Base-by-base conservation (phyloP, 225 moss, liverwort and hornwort genomes). In the Marchantia paleacea region DNA sequence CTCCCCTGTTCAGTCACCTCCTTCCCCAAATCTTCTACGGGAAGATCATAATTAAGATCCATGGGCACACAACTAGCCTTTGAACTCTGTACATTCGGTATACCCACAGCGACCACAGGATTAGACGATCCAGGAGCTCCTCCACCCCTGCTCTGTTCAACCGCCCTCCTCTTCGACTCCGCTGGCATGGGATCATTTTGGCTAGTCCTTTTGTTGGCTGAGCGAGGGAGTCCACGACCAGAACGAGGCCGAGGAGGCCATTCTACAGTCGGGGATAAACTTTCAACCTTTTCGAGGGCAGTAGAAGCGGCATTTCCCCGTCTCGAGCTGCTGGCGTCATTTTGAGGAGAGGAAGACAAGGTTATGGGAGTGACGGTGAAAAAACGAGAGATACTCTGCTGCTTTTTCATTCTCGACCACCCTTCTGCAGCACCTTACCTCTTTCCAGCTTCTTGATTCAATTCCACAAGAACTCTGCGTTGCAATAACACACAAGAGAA, bases 351-450 rank as follows among this genome's bases (percentile, higher is more conserved):
- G 55, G 83, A 7, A 52, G 84, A 61, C 19, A 15, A 61, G 72
- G 79, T 26, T 13, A 58, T 73, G 53, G 84, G 31, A 67, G 78
- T 95, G 19, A 90, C 60, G 18, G 89, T 64, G 80, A 95, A 95
- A 85, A 95, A 95, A 80, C 93, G 92, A 39, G 93, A 95, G 31
- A 95, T 89, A 73, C 89, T 88, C 79, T 95, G 93, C 85, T 95
- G 95, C 53, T 87, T 90, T 90, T 93, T 95, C 93, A 95, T 90
- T 29, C 50, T 78, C 65, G 58, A 57, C n/a, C 51, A 72, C 48
- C 18, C 19, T 20, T 49, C 47, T 3, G 19, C 22, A 4, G 39
- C 72, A 20, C 11, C 22, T 48, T 16, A 11, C 48, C 20, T 16
- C 20, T 18, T 15, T 15, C 18, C 13, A 51, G 10, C 50, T 4